Base-by-base conservation (phyloP, 768 basidiomycete genomes). In the Suillus variegatus region DNA sequence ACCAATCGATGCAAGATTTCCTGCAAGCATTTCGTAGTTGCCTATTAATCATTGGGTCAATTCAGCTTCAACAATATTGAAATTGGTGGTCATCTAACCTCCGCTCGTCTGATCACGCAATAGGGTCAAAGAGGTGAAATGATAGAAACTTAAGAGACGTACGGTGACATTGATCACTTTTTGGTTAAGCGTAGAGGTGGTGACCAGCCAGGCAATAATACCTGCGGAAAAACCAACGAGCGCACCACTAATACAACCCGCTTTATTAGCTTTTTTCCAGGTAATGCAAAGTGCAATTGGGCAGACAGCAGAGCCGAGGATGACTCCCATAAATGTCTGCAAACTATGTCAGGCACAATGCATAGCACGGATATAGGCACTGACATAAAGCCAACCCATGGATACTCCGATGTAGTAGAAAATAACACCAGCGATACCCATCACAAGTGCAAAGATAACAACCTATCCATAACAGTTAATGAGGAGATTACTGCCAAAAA, bases 321-420 rank as follows among this genome's bases (percentile, higher is more conserved):
- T 86, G 58, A 93, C 90, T 3, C 94, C 93, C 92, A 94, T 94
- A 76, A 93, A 93, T 7, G 89, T 91, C 91, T 92, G 64, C 38
- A n/a, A 13, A 14, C 47, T 10, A 57, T 38, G 52, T 58, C 58
- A 62, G 44, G 12, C 55, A 35, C 40, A n/a, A 58, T 32, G 3
- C 36, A 2, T n/a, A 22, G 41, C 16, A 25, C 13, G 6, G 35
- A 49, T n/a, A n/a, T 28, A 41, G 8, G 46, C 28, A 82, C 89
- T 60, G 68, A 93, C 90, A 69, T 95, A 95, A 63, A 96, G 88
- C 93, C 94, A 96, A 25, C 94, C 94, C 91, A 96, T 91, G 32
- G 91, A 93, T 35, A 96, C 88, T 8, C 94, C 94, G 68, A 95
- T 94, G 74, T 91, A 95, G 78, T 81, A 93, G 82, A 97, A 97